Base-by-base conservation (phyloP, 371 early-diverging fungal species). In the Mucor ambiguus region DNA sequence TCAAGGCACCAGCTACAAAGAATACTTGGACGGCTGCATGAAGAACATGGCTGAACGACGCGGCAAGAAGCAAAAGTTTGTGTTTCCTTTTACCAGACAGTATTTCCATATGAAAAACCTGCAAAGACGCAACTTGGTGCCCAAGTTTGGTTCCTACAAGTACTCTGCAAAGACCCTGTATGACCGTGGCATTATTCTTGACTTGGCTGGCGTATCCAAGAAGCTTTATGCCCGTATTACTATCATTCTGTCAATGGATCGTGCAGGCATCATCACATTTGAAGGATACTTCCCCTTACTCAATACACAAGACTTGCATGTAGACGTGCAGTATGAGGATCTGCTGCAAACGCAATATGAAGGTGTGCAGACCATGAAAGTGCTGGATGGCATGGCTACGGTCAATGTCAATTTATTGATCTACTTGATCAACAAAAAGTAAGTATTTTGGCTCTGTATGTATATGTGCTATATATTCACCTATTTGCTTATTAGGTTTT, bases 341-440 rank as follows among this genome's bases (percentile, higher is more conserved):
- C 74, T 99, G 72, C 78, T 98, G 61, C 95, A 97, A 72, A 82
- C 86, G 44, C 98, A 98, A 79, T 97, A 94, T 79, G 92, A 97
- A 78, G 94, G 96, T 64, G 90, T 91, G n/a, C 89, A 92, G 38
- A 88, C 92, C 24, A 92, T 97, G 87, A 89, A 89, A 30, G 80
- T 99, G 16, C 92, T 97, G 73, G 97, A 97, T 72, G 93, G 92
- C 44, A 83, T 89, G 65, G 98, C 94, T 32, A 96, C 94, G 68
- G 95, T 98, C 62, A 99, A 99, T 78, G 92, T 98, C 46, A 98
- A 99, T 74, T 71, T 99, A 64, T 78, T 99, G 65, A 89, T 97
- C 44, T 97, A 90, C 74, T 80, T 99, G 54, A 90, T 99, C 66
- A 99, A 98, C 91, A 98, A 98, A 78, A 97, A 98, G 93, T 99